phyloP scores from a whole-genome alignment of 208 protist genomes.

The Novymonas esmeraldas region DNA sequence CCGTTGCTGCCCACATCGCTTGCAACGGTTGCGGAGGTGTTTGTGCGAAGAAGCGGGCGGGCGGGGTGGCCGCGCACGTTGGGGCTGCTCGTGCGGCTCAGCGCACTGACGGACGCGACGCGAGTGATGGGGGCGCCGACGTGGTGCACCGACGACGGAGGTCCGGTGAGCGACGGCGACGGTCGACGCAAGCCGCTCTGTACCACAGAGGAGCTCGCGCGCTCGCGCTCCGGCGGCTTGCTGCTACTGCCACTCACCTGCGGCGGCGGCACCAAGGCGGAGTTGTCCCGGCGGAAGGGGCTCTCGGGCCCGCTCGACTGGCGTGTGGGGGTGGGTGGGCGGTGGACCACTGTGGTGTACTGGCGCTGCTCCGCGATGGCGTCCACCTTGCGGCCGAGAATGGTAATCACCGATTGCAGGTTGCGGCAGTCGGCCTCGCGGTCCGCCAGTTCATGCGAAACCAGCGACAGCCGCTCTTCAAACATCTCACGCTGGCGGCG shows the following conservation, averaged over 20 bases:
- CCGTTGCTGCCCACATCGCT: slow-evolving; percentile 34
- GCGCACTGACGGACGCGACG: slow-evolving; percentile 21
- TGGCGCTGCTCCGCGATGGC: slow-evolving; percentile 40
- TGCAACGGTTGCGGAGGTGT: slow-evolving; percentile 15
- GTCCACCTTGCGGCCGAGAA: slow-evolving; percentile 88
- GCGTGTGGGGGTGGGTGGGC: slow-evolving; percentile 53
- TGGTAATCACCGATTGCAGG: slow-evolving; percentile 89
- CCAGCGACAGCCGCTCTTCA: slow-evolving; percentile 58
- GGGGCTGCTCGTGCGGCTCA: slow-evolving; percentile 56
- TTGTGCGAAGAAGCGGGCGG: slow-evolving; percentile 22
- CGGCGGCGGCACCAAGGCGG: not conserved
- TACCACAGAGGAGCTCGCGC: slow-evolving; percentile 13
- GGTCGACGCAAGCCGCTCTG: slow-evolving; percentile 22
- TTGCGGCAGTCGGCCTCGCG: slow-evolving; percentile 89
- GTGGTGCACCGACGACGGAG: slow-evolving; percentile 1
- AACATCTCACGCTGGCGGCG: slow-evolving; percentile 80
- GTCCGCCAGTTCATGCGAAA: slow-evolving; percentile 78
- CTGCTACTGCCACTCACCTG: not conserved
- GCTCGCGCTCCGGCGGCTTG: slow-evolving; percentile 10
- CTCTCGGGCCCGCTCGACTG: slow-evolving; percentile 21
- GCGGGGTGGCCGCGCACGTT: slow-evolving; percentile 18
- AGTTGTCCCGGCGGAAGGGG: slow-evolving; percentile 18
- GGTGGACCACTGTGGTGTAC: slow-evolving; percentile 32
- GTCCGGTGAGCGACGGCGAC: slow-evolving; percentile 33
- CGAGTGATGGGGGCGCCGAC: slow-evolving; percentile 11